Evolutionary conservation across 768 basidiomycete genomes (phyloP), one percentile per base, ranked within the genome.

Genomic region (Mycena rosella): DNA sequence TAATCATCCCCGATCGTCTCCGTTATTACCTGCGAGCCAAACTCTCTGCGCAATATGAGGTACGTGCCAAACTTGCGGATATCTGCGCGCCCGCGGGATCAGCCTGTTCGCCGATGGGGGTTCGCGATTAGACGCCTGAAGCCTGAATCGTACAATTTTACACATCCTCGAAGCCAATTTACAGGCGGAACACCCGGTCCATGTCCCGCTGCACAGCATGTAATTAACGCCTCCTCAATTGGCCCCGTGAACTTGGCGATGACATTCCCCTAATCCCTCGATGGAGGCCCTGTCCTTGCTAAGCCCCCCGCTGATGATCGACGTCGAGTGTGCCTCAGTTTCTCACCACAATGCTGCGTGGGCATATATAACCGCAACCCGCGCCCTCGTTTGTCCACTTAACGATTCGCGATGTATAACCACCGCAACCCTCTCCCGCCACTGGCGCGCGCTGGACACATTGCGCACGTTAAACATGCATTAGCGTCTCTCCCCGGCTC

Each of bases 401-500:
- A 22, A 24, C 36, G 2, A 3, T 38, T 38, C 3, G n/a, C 51
- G 40, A 68, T 69, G 67, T 29, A 49, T 32, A 57, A 36, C 38
- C 30, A 27, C 36, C 38, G 30, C 20, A 49, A 63, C 6, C 68
- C 68, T 49, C 63, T 69, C 44, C 70, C 62, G 30, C 57, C 63
- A 5, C 40, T 91, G 32, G 74, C 79, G 29, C 84, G 84, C n/a
- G 74, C 79, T 27, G 85, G 84, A 9, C 94, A 95, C 74, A 85
- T 86, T 55, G 77, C 81, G 17, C 92, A 93, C 74, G 89, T 86
- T 64, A 84, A 83, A 61, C 84, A 92, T 61, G 95, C 91, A 73
- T 76, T 96, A 26, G 80, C 83, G n/a, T 90, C 88, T 30, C 82
- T 97, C n/a, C 95, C 94, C 1, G 81, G 83, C 14, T 86, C 87